Conservation (phyloP, 108 stramenopile species). For the Fragilariopsis cylindrus region DNA sequence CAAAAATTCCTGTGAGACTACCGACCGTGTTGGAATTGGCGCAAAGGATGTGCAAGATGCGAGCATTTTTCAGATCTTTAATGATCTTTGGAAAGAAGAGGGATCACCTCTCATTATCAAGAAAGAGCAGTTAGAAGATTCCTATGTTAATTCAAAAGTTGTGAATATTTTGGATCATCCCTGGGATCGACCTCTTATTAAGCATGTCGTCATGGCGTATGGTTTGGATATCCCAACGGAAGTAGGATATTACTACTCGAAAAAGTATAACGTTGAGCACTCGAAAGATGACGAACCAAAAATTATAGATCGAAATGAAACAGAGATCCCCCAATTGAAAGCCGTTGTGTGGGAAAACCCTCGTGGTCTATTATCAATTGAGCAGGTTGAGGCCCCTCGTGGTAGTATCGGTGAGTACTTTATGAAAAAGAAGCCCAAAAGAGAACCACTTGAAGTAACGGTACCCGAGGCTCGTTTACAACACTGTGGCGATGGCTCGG, state of each 20-base stretch:
- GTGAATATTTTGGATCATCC: conserved; percentile 70
- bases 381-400: conserved; percentile 20
- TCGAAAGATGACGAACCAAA: conserved; percentile 34
- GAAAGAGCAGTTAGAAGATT: conserved; percentile 66
- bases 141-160: conserved; percentile 57
- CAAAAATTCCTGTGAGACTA: conserved; percentile 32
- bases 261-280: conserved; percentile 35
- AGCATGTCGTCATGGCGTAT: conserved; percentile 85
- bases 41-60: conserved; percentile 64
- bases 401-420: conserved; percentile 40
- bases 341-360: conserved; percentile 68
- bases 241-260: conserved; percentile 66
- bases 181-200: conserved; percentile 83
- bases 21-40: conserved; percentile 27
- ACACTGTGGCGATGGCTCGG: conserved; percentile 85
- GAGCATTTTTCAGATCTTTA: conserved; percentile 63
- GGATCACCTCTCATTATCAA: conserved; percentile 68
- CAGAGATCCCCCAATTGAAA: conserved; percentile 41
- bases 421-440: conserved; percentile 57
- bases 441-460: conserved; percentile 33
- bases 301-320: conserved; percentile 12
- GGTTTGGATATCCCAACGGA: conserved; percentile 86
- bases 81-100: conserved; percentile 68
- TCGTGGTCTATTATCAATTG: conserved; percentile 36
- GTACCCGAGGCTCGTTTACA: conserved; percentile 12